Evolutionary conservation across 768 basidiomycete species (phyloP).

Genomic region (Chalciporus sphaerocephalus): DNA sequence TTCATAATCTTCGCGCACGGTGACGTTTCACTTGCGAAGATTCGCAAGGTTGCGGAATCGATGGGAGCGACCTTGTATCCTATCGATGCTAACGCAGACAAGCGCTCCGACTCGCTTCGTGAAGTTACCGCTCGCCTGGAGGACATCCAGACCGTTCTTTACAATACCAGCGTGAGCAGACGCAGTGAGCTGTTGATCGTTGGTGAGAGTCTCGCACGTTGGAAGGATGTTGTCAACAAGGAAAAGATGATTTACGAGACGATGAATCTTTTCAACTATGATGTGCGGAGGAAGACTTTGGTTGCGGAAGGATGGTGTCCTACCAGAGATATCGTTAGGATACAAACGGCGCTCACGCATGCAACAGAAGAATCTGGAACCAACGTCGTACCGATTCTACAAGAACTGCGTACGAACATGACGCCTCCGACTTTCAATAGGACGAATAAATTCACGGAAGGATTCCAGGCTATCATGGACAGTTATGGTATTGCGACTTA

Average conservation of each 20-base stretch:
- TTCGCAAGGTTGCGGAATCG: slow-evolving; percentile 97
- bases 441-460: slow-evolving; percentile 94
- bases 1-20: slow-evolving; percentile 99
- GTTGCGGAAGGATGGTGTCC: slow-evolving; percentile 99
- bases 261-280: slow-evolving; percentile 93
- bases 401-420: slow-evolving; percentile 84
- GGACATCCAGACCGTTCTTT: slow-evolving; percentile 83
- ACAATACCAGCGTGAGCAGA: slow-evolving; percentile 82
- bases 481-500: slow-evolving; percentile 92
- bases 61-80: slow-evolving; percentile 97
- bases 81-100: slow-evolving; percentile 91
- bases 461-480: slow-evolving; percentile 98
- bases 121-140: slow-evolving; percentile 88
- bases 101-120: slow-evolving; percentile 82
- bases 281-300: slow-evolving; percentile 87
- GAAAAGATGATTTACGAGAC: slow-evolving; percentile 97
- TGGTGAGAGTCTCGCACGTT: slow-evolving; percentile 79
- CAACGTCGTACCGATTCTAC: slow-evolving; percentile 84
- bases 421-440: slow-evolving; percentile 94
- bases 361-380: slow-evolving; percentile 96
- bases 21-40: slow-evolving; percentile 86
- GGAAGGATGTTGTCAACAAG: slow-evolving; percentile 92
- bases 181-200: slow-evolving; percentile 78
- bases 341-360: slow-evolving; percentile 82
- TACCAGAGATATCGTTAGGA: slow-evolving; percentile 80